Evolutionary conservation across 495 filamentous ascomycete species (phyloP), one percentile per base, ranked within the genome.

Genomic region (Lentithecium fluviatile): DNA sequence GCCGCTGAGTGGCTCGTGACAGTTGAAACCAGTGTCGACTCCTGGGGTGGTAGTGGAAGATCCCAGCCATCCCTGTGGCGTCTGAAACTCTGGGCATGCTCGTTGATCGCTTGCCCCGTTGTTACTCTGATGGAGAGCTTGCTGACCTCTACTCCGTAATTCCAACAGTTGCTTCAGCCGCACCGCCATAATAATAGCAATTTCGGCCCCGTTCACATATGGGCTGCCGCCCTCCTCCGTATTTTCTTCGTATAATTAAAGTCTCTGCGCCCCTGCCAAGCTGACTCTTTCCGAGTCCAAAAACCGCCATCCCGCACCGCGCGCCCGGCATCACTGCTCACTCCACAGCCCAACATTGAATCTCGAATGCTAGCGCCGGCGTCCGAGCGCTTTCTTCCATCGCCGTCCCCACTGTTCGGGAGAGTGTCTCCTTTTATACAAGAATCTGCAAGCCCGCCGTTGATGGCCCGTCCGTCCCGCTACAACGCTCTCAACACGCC

Each of bases 211-310:
- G 10, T 32, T 32, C 29, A 32, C 29, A 32, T 32, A 32, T 10
- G 40, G 15, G 40, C 40, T 58, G 55, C 45, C 49, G 55, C 43
- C 32, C 45, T 40, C 20, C 29, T 32, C 32, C 55, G 45, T 50
- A 58, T 45, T 48, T 13, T 26, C 20, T 40, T 58, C 55, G 29
- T 58, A 49, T 48, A 42, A 43, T 50, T 20, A 23, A 25, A 43
- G 19, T 5, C 40, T 43, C 40, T 13, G 40, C 52, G 21, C 36
- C 20, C 45, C 21, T 48, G 13, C 45, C 45, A 48, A 43, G 40
- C n/a, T 21, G 21, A 17, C 19, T 48, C 45, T 10, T 32, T 32
- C 29, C 29, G n/a, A 32, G 29, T 3, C 29, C 29, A 32, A 32
- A 32, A 32, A 32, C 29, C 29, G 29, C 3, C 29, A 32, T n/a